phyloP scores from a whole-genome alignment of 1,139 yeast genomes.

The Arxiozyma slooffiae region DNA sequence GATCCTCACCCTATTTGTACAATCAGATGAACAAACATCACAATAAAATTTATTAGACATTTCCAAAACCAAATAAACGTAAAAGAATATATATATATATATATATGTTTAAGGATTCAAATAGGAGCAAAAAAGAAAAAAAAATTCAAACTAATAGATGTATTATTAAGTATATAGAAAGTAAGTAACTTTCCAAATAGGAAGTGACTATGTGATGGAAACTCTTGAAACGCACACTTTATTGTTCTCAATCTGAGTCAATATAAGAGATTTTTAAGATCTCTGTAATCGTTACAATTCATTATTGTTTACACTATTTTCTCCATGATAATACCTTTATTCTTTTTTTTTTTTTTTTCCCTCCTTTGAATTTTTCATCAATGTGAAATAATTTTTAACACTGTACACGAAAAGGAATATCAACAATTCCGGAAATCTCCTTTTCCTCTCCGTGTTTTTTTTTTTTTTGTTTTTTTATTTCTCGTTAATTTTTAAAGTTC shows the following conservation, averaged over 20 bases:
- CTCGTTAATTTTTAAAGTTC: not conserved
- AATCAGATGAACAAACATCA: conserved; percentile 89
- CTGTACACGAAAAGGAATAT: not conserved
- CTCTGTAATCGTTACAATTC: not conserved
- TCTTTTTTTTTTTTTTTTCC: too few relatives aligned
- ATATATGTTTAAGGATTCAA: too few relatives aligned
- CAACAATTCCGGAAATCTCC: not conserved
- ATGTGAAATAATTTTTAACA: not conserved
- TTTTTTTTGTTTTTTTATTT: not conserved
- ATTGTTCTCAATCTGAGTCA: not conserved
- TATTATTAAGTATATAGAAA: not conserved
- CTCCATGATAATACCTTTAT: not conserved
- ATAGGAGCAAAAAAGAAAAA: too few relatives aligned
- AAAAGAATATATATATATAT: too few relatives aligned
- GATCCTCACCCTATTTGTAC: conserved; percentile 83
- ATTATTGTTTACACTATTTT: not conserved
- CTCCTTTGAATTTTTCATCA: too few relatives aligned
- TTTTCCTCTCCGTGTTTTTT: too few relatives aligned
- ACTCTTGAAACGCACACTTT: not conserved
- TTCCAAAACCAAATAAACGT: not conserved
- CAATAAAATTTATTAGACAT: conserved; percentile 61
- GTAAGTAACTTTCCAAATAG: not conserved
- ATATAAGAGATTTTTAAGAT: not conserved
- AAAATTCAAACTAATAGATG: not conserved
- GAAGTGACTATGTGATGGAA: not conserved